phyloP scores from a whole-genome alignment of 345 rosid species.

The Eutrema yunnanense region DNA sequence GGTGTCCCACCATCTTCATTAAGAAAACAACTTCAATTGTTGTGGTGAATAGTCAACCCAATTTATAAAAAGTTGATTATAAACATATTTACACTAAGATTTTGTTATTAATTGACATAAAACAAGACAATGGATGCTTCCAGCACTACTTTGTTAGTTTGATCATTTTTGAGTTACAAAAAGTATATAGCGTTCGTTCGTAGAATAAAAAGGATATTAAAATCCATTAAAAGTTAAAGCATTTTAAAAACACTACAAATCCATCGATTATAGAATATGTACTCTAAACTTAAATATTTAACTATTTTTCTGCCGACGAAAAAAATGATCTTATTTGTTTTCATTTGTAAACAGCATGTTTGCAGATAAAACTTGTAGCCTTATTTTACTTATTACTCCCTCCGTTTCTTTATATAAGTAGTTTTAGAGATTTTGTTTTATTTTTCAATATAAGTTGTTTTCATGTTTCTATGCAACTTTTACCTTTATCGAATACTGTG shows the following conservation, averaged over 20 bases:
- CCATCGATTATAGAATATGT: slow-evolving; percentile 3
- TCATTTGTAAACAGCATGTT: not conserved
- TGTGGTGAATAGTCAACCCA: slow-evolving; percentile 19
- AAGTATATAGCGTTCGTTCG: not conserved
- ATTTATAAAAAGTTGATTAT: not conserved
- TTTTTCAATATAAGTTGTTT: too few relatives aligned
- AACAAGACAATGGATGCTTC: slow-evolving; percentile 16
- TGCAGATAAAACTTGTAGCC: not conserved
- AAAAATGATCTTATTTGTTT: not conserved
- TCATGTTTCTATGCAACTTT: too few relatives aligned
- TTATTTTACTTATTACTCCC: not conserved
- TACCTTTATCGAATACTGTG: too few relatives aligned
- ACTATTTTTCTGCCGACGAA: not conserved
- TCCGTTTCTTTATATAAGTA: too few relatives aligned
- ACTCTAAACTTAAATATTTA: not conserved
- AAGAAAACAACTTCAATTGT: not conserved
- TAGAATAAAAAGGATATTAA: slow-evolving; percentile 5
- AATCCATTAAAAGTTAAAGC: not conserved
- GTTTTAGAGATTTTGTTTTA: too few relatives aligned
- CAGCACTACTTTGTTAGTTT: slow-evolving; percentile 11
- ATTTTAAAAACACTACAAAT: not conserved
- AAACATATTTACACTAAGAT: not conserved
- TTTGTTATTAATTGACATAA: not conserved
- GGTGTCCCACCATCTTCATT: slow-evolving; percentile 9
- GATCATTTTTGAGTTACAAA: not conserved